Conservation (phyloP, 202 grass and related monocot species). For the Setaria viridis region DNA sequence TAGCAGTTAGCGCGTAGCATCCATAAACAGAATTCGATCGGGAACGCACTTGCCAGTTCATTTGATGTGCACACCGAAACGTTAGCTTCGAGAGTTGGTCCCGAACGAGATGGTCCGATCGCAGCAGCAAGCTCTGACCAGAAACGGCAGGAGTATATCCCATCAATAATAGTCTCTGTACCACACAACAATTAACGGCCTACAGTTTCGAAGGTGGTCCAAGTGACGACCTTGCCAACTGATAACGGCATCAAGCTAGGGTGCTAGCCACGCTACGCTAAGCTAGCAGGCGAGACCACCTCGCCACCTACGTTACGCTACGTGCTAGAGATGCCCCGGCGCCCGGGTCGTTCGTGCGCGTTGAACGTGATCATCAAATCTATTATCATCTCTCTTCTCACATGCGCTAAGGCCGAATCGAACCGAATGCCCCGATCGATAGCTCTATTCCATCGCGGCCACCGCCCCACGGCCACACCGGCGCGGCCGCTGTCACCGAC, state of each 20-base stretch:
- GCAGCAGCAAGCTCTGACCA: not conserved
- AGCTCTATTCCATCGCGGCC: not conserved
- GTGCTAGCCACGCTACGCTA: not conserved
- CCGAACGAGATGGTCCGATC: not conserved
- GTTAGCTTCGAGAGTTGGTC: not conserved
- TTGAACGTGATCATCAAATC: not conserved
- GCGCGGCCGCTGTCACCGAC: not conserved
- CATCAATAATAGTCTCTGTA: not conserved
- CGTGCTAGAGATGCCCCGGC: not conserved
- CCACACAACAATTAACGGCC: not conserved
- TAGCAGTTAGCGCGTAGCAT: not conserved
- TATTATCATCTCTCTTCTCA: not conserved
- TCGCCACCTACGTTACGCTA: not conserved
- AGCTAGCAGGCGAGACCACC: not conserved
- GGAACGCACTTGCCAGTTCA: not conserved
- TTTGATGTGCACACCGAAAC: not conserved
- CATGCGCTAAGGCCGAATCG: not conserved
- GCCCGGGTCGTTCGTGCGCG: not conserved
- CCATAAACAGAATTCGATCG: not conserved
- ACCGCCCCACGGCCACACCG: not conserved
- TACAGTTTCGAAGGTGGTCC: constrained; percentile 12
- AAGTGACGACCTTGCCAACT: constrained; percentile 12
- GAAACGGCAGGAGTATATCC: constrained; percentile 4
- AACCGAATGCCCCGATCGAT: not conserved
- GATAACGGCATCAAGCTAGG: constrained; percentile 1